phyloP scores from a whole-genome alignment of 1,284 basidiomycete genomes.

The Cutaneotrichosporon sp. region DNA sequence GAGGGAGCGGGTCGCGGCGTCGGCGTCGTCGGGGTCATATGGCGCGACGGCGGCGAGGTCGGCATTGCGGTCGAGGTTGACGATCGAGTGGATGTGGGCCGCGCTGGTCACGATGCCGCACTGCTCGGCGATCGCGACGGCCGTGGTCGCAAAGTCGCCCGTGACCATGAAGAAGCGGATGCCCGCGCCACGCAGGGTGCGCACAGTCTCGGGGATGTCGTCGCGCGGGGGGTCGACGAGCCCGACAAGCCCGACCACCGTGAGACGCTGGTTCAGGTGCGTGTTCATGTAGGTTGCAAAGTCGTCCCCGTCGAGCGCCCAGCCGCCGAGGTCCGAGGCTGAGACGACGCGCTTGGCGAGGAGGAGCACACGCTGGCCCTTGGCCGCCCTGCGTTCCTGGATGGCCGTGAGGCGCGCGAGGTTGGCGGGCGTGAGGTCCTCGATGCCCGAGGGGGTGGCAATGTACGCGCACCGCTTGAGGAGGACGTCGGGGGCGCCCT shows the following conservation, averaged over 20 bases:
- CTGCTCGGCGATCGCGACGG: slow-evolving; percentile 62
- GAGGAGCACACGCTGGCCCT: slow-evolving; percentile 65
- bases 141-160: slow-evolving; percentile 60
- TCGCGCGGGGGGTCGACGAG: slow-evolving; percentile 65
- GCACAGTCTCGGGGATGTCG: slow-evolving; percentile 62
- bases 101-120: slow-evolving; percentile 61
- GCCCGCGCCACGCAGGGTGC: slow-evolving; percentile 62
- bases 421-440: slow-evolving; percentile 46
- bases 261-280: slow-evolving; percentile 55
- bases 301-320: slow-evolving; percentile 48
- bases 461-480: slow-evolving; percentile 57
- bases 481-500: slow-evolving; percentile 65
- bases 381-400: slow-evolving; percentile 61
- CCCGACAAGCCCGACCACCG: slow-evolving; percentile 65
- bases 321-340: slow-evolving; percentile 21
- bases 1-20: slow-evolving; percentile 41
- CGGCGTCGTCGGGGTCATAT: slow-evolving; percentile 30
- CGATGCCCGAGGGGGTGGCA: slow-evolving; percentile 53
- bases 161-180: slow-evolving; percentile 71
- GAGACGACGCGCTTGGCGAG: slow-evolving; percentile 53
- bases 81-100: slow-evolving; percentile 33
- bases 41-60: slow-evolving; percentile 23
- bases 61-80: slow-evolving; percentile 48
- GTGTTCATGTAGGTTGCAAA: slow-evolving; percentile 49
- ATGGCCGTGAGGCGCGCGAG: slow-evolving; percentile 47